Conservation (phyloP, 192 early-diverging fungal species). For the Globomyces pollinis-pini region DNA sequence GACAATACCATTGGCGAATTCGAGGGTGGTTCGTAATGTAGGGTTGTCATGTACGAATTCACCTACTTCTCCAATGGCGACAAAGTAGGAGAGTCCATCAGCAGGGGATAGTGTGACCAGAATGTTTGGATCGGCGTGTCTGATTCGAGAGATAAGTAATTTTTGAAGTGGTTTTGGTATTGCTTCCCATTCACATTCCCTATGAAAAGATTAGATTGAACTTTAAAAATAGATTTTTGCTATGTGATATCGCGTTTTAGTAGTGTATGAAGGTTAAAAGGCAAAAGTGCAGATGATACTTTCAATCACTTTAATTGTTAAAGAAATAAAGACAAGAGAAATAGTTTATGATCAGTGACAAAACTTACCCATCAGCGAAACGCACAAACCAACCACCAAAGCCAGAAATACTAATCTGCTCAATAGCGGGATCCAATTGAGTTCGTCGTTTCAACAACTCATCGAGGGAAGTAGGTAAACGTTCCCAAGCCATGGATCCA, state of each 20-base stretch:
- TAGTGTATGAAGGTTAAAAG: no score
- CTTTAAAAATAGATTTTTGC: no score
- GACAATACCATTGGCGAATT: not conserved
- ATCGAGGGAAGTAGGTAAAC: conserved; percentile 20
- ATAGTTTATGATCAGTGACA: no score
- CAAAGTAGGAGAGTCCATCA: conserved; percentile 18
- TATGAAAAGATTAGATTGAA: no score
- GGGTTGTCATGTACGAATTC: conserved; percentile 5
- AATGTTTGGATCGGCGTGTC: conserved; percentile 12
- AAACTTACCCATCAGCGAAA: conserved; percentile 17
- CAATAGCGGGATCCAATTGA: conserved; percentile 11
- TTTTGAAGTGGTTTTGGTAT: conserved; percentile 16
- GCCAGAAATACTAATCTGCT: conserved; percentile 21
- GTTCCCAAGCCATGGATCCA: conserved; percentile 20
- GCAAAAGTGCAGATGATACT: no score
- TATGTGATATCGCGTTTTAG: no score
- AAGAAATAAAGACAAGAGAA: no score
- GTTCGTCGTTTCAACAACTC: conserved; percentile 15
- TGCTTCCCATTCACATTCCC: conserved; percentile 26
- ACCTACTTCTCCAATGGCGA: conserved; percentile 14
- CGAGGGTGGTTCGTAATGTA: not conserved
- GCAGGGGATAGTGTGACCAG: conserved; percentile 16
- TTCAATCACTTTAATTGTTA: no score
- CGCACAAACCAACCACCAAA: conserved; percentile 30
- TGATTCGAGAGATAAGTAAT: conserved; percentile 14